phyloP scores from a whole-genome alignment of 1,284 basidiomycete genomes.

The Heterobasidion annosum region DNA sequence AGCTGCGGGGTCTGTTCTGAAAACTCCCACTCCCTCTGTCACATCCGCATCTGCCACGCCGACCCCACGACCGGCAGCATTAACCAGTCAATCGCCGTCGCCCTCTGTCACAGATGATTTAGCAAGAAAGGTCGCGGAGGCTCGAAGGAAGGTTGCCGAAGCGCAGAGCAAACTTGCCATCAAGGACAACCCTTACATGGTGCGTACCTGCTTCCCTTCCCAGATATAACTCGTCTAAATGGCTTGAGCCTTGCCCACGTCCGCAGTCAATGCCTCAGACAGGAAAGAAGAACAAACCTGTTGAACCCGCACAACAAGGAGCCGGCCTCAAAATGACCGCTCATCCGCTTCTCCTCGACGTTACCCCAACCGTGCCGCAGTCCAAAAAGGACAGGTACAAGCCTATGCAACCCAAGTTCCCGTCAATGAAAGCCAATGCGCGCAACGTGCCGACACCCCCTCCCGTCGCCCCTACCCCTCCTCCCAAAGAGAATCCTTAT shows the following conservation, averaged over 20 bases:
- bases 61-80: conserved; percentile 18
- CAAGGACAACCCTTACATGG: conserved; percentile 81
- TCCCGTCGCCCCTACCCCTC: conserved; percentile 34
- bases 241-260: conserved; percentile 2
- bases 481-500: conserved; percentile 64
- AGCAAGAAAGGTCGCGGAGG: conserved; percentile 65
- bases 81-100: conserved; percentile 20
- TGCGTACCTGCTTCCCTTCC: conserved; percentile 22
- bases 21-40: conserved; percentile 16
- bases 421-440: conserved; percentile 82
- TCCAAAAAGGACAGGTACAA: conserved; percentile 88
- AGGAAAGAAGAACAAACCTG: conserved; percentile 44
- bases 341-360: conserved; percentile 79
- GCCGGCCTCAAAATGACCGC: conserved; percentile 85
- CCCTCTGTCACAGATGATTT: conserved; percentile 52
- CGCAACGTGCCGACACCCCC: conserved; percentile 62
- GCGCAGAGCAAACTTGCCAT: conserved; percentile 65
- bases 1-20: conserved; percentile 21
- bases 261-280: conserved; percentile 39
- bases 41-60: conserved; percentile 21
- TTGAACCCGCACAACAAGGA: conserved; percentile 63
- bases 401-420: conserved; percentile 96
- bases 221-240: neutral
- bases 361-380: conserved; percentile 43
- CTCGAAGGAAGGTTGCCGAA: conserved; percentile 70